Percentiles rank a stretch among this genome's conserved stretches.
Evolutionary conservation across 768 basidiomycete species (phyloP).

Genomic region (Tubosaeta brunneosetosa): DNA sequence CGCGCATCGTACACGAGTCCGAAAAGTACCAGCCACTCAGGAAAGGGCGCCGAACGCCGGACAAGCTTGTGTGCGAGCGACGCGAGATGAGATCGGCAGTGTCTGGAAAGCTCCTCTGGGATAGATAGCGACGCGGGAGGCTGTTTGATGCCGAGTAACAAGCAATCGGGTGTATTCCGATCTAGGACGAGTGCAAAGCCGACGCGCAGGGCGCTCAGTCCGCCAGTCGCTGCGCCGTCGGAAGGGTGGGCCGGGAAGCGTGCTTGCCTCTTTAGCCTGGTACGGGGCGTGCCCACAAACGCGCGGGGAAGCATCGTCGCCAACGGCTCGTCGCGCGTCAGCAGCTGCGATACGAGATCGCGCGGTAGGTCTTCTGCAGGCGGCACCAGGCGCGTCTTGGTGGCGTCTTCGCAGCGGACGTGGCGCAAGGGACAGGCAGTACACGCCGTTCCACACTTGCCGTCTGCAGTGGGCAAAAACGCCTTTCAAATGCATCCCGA

Average conservation of each 20-base stretch:
- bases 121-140: neutral
- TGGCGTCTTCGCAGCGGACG: slow-evolving; percentile 14
- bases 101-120: slow-evolving; percentile 10
- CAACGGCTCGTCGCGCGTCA: slow-evolving; percentile 3
- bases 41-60: slow-evolving; percentile 4
- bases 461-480: slow-evolving; percentile 1
- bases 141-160: slow-evolving; percentile 18
- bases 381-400: neutral
- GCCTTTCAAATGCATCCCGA: slow-evolving; percentile 4
- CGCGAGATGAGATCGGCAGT: slow-evolving; percentile 9
- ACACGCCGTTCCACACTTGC: neutral
- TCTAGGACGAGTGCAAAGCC: slow-evolving; percentile 15
- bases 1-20: slow-evolving; percentile 19
- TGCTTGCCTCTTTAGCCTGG: slow-evolving; percentile 15
- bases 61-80: neutral
- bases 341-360: slow-evolving; percentile 7
- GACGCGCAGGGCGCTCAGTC: neutral
- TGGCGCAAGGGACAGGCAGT: slow-evolving; percentile 12
- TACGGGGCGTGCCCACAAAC: slow-evolving; percentile 15
- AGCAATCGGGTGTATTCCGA: neutral
- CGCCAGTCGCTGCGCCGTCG: too few relatives aligned
- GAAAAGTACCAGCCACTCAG: slow-evolving; percentile 26
- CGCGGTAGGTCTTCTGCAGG: slow-evolving; percentile 9
- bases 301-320: slow-evolving; percentile 9
- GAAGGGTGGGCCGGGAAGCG: neutral